Percentiles rank a stretch among this genome's conserved stretches.
These are phyloP conservation scores for Zygnema cylindricum DNA, from an alignment of 139 green algal species.

Conservation along the genomic window DNA sequence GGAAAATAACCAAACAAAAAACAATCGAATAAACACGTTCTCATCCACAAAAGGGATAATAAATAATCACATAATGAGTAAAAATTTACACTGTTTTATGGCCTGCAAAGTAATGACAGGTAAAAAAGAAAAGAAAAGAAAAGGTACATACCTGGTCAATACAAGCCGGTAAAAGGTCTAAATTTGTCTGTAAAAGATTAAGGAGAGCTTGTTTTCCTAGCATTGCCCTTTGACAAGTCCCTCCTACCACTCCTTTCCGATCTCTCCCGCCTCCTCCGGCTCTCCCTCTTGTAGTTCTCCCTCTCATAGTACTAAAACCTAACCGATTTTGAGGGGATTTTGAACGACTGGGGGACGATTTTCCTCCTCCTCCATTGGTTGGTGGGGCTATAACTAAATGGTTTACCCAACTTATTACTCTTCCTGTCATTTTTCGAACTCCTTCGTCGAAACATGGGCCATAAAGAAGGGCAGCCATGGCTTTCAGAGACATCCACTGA, in stretches of 20 bases:
- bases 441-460: conserved; percentile 60
- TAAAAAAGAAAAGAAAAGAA: background rate
- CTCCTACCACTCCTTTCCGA: background rate
- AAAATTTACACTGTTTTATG: background rate
- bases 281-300: background rate
- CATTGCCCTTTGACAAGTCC: conserved; percentile 23
- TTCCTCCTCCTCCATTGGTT: background rate
- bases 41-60: too few relatives aligned
- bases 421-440: conserved; percentile 40
- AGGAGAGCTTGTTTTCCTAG: conserved; percentile 68
- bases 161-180: conserved; percentile 67
- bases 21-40: too few relatives aligned
- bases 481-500: conserved; percentile 42
- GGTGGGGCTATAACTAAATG: conserved; percentile 15
- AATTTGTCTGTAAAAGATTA: conserved; percentile 74
- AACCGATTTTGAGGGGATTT: background rate
- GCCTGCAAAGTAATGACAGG: background rate
- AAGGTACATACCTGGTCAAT: conserved; percentile 65
- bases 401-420: conserved; percentile 54
- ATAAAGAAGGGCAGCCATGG: conserved; percentile 60
- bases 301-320: background rate
- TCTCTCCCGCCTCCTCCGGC: background rate
- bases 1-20: too few relatives aligned
- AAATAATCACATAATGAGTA: too few relatives aligned
- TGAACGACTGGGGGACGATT: conserved; percentile 7